A percentile compares a stretch with the other conserved stretches of the same genome.
phyloP scores from a whole-genome alignment of 257 asterid species.

The Nicotiana attenuata region DNA sequence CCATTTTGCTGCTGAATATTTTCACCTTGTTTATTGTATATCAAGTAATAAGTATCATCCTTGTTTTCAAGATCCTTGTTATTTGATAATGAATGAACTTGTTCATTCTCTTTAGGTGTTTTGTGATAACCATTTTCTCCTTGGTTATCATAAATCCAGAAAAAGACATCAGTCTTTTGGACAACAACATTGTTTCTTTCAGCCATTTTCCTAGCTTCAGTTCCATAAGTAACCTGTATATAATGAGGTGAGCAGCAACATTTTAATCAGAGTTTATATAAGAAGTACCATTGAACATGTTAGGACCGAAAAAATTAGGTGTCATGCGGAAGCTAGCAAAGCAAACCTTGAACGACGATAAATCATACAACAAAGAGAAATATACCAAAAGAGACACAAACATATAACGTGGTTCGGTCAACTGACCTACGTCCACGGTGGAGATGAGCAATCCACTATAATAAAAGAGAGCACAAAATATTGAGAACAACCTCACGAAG shows the following conservation, averaged over 20 bases:
- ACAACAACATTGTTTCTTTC: not conserved
- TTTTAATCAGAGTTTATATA: not conserved
- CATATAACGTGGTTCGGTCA: too few relatives aligned
- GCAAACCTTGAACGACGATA: too few relatives aligned
- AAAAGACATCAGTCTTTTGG: not conserved
- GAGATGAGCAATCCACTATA: too few relatives aligned
- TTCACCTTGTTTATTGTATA: not conserved
- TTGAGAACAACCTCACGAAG: too few relatives aligned
- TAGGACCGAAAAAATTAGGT: too few relatives aligned
- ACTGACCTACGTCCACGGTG: too few relatives aligned
- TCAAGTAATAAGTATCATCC: not conserved
- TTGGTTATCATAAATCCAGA: not conserved
- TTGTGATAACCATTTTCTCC: not conserved
- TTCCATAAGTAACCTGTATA: constrained; percentile 36
- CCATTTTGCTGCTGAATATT: not conserved
- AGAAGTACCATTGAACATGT: not conserved
- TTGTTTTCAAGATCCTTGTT: not conserved
- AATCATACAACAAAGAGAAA: too few relatives aligned
- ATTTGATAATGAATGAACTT: not conserved
- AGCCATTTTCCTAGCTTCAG: constrained; percentile 14
- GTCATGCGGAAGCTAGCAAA: too few relatives aligned
- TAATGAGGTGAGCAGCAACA: not conserved
- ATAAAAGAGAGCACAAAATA: too few relatives aligned
- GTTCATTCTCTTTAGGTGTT: not conserved
- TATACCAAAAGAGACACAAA: too few relatives aligned